Base-by-base conservation (phyloP, 371 early-diverging fungal species). In the Lichtheimia ramosa region DNA sequence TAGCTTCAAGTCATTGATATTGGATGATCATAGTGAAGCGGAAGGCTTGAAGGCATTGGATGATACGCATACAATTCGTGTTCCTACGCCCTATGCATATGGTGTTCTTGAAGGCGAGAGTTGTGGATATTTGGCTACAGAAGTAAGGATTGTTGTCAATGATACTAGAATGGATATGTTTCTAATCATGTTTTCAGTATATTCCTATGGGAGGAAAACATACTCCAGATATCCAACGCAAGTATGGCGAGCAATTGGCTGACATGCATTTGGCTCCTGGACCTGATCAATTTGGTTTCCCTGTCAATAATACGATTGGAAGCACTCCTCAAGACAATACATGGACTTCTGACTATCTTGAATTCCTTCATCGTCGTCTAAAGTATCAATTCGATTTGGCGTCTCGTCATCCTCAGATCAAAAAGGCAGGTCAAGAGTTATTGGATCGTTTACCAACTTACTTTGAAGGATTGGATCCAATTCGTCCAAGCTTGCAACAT, bases 321-420 rank as follows among this genome's bases (percentile, higher is more conserved):
- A 53, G 46, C 21, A 62, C 62, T 8, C 51, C 51, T 13, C 62
- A 62, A 43, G 56, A 50, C 28, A 62, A 62, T 27, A 55, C 62
- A 3, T 62, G 62, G 62, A 41, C 56, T 4, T 49, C 55, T 3
- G 56, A 62, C 15, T 62, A 56, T 50, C n/a, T 56, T 0, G 48
- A 48, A n/a, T 56, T 62, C n/a, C 40, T 46, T 49, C 50, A 46
- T 41, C 62, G 62, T 27, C 54, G 62, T 14, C 51, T 62, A 2
- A 25, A 20, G 6, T 62, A 56, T 20, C 62, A 62, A 34, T 56
- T 62, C 46, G 62, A 62, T n/a, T 50, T 62, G 4, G 62, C 62
- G 1, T 15, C 28, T 34, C 48, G 42, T 18, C 27, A 62, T 25
- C 21, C 54, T 2, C 25, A 55, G 18, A 15, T 62, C 13, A 42